Conservation (phyloP, 352 stramenopile species). For the Phytopythium delawarense region DNA sequence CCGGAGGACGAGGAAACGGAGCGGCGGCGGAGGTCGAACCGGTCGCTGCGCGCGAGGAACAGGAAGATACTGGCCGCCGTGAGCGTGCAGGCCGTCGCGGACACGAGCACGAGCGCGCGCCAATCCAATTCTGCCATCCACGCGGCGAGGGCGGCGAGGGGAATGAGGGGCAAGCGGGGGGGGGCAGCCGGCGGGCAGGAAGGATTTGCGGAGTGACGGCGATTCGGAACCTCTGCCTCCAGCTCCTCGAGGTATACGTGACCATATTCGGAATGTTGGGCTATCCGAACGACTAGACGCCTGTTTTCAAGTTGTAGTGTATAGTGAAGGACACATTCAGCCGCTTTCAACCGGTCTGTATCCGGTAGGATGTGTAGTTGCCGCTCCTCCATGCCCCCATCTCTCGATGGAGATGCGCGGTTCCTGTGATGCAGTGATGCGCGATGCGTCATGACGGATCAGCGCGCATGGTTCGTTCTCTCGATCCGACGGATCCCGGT, state of each 20-base stretch:
- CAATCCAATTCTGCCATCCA: slow-evolving; percentile 34
- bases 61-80: slow-evolving; percentile 50
- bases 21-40: slow-evolving; percentile 11
- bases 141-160: slow-evolving; percentile 5
- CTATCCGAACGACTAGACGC: too few species aligned
- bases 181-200: neutral
- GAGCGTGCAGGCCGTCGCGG: slow-evolving; percentile 53
- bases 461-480: too few species aligned
- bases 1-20: slow-evolving; percentile 7
- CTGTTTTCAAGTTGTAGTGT: neutral
- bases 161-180: too few species aligned
- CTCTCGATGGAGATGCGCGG: neutral
- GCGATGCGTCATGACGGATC: neutral
- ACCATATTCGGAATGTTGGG: neutral
- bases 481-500: too few species aligned
- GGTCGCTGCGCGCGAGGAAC: slow-evolving; percentile 20
- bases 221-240: neutral
- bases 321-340: neutral
- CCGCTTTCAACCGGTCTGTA: neutral
- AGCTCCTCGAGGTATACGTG: neutral
- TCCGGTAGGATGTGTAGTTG: neutral
- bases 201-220: slow-evolving; percentile 1
- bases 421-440: slow-evolving; percentile 4
- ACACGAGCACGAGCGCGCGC: slow-evolving; percentile 45
- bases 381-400: neutral